Evolutionary conservation across 352 stramenopile species (phyloP).

Genomic region (Nothophytophthora sp.): DNA sequence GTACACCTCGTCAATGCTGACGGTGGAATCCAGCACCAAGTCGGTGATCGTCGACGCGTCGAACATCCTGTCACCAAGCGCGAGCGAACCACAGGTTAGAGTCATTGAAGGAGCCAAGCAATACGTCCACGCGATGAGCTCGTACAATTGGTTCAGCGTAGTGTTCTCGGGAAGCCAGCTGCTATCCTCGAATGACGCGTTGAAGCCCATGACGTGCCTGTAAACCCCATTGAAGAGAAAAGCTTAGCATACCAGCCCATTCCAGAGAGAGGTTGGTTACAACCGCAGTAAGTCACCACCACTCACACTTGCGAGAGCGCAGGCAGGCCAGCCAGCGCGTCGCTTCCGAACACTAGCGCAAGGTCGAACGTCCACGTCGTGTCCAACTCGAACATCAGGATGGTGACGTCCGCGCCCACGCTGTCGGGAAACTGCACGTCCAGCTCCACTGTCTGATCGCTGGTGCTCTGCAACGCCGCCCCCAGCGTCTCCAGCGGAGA

Average conservation of each 20-base stretch:
- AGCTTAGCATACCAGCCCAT: neutral
- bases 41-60: conserved; percentile 32
- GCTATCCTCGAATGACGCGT: conserved; percentile 35
- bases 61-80: conserved; percentile 37
- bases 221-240: neutral
- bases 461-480: conserved; percentile 4
- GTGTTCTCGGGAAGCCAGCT: conserved; percentile 32
- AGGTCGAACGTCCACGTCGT: conserved; percentile 11
- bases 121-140: neutral
- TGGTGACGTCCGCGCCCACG: conserved; percentile 16
- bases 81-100: too few species aligned
- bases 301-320: conserved; percentile 31
- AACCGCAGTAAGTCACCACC: neutral
- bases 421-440: conserved; percentile 27
- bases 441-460: conserved; percentile 14
- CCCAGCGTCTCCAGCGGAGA: conserved; percentile 17
- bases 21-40: conserved; percentile 32
- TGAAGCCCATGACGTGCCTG: conserved; percentile 40
- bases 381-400: conserved; percentile 20
- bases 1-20: conserved; percentile 41
- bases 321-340: conserved; percentile 23
- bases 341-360: conserved; percentile 15
- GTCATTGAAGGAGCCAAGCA: too few species aligned
- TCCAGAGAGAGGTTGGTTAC: too few species aligned
- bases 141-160: conserved; percentile 42